Evolutionary conservation across 768 basidiomycete species (phyloP).

Genomic region (Leccinum uliginosum): DNA sequence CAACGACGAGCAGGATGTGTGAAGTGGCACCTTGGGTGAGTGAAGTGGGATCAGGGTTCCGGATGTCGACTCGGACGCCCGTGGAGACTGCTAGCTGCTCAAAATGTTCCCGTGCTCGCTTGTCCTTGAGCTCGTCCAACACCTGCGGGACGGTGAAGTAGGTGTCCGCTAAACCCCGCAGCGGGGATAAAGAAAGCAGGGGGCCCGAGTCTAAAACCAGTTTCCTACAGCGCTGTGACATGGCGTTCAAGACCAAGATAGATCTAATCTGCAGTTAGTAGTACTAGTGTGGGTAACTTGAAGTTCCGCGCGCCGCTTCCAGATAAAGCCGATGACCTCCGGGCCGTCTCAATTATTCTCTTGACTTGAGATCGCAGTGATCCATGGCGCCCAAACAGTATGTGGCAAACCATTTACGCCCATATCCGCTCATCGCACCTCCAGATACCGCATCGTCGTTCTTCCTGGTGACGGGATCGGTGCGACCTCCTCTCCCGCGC

Average conservation of each 20-base stretch:
- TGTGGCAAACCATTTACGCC: conserved; percentile 11
- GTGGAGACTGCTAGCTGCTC: conserved; percentile 70
- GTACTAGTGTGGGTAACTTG: background rate
- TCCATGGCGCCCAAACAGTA: conserved; percentile 47
- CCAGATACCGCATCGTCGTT: conserved; percentile 81
- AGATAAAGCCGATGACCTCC: background rate
- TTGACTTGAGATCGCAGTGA: background rate
- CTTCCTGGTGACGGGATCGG: conserved; percentile 98
- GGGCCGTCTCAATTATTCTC: background rate
- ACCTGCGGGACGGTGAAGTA: conserved; percentile 91
- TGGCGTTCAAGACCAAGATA: conserved; percentile 6
- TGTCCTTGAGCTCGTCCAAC: conserved; percentile 84
- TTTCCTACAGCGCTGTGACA: conserved; percentile 56
- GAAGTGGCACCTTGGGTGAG: conserved; percentile 52
- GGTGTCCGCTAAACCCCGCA: conserved; percentile 81
- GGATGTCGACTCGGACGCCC: conserved; percentile 70
- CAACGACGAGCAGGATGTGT: conserved; percentile 1
- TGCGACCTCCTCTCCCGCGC: conserved; percentile 28
- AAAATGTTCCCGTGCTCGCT: conserved; percentile 81
- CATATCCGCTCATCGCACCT: conserved; percentile 5
- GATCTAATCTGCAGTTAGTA: conserved; percentile 4
- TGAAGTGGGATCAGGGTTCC: conserved; percentile 64
- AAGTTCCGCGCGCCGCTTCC: background rate
- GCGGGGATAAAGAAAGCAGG: conserved; percentile 80
- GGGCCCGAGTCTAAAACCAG: conserved; percentile 95